Base-by-base conservation (phyloP, 768 basidiomycete genomes). In the Collybia sordida region DNA sequence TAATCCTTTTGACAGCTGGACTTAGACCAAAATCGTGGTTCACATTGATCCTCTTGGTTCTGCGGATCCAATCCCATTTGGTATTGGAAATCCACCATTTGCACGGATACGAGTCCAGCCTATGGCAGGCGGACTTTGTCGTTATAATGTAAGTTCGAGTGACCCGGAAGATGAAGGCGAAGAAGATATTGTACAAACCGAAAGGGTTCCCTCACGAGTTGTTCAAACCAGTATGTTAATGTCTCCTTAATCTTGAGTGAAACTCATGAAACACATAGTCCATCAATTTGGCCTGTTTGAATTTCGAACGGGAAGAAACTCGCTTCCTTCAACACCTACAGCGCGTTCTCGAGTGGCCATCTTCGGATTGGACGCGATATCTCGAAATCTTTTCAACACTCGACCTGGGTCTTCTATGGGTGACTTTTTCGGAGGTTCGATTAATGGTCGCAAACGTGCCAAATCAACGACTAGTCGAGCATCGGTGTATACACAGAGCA, bases 271-370 rank as follows among this genome's bases (percentile, higher is more conserved):
- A 7, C 9, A 6, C 27, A 19, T 49, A 94, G 91, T 93, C 48
- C 89, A 94, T 60, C 90, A 90, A 63, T 93, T 84, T 52, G 92
- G 93, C 14, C 70, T 97, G 46, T 96, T 94, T 71, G 86, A 90
- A 62, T 94, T 95, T 67, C 80, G 80, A 23, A 92, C 92, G 0
- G 85, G 85, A 25, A 71, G 64, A 49, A 82, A 79, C 46, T 85
- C 94, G 19, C 69, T 79, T n/a, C 94, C 95, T 4, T 81, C 86
- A 2, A 98, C 94, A 0, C 95, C 94, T 3, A 90, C 90, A 0
- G 80, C 83, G 0, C 81, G 77, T 40, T 80, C 85, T n/a, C 85
- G 88, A 54, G 89, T 85, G 2, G 83, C 88, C n/a, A 90, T 93
- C 44, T 93, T 96, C 62, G 85, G 90, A 27, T 75, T 98, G 45